Evolutionary conservation across 2,329 filamentous ascomycete genomes (phyloP), one percentile per base, ranked within the genome.

Genomic region (Pseudogymnoascus sp.): DNA sequence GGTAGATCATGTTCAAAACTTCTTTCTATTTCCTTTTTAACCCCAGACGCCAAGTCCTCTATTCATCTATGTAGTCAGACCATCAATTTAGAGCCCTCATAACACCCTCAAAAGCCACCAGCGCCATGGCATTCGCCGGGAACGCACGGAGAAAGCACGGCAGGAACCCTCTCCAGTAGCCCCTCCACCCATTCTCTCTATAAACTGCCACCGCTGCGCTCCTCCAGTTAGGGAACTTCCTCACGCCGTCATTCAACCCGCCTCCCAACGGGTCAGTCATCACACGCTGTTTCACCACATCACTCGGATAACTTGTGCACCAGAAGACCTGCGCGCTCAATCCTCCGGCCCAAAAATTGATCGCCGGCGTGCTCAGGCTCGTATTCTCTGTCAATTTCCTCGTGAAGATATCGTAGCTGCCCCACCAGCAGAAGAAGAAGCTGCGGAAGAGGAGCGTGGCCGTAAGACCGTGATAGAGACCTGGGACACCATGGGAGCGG

Each of bases 391-490:
- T 78, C 71, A 97, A 77, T 62, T 80, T 76, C 20, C 84, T 80
- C 4, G 90, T 89, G 67, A 97, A 82, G 30, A 96, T 68, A 69
- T 97, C 93, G 77, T 99, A 99, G 63, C 86, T 89, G n/a, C 87
- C 86, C 94, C 94, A 99, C 92, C 92, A 97, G 78, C 88, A 94
- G 81, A 96, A 97, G 80, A 99, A 99, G 77, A 93, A 96, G 12
- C 86, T 85, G 15, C 94, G 84, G 77, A 97, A 97, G 57, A 97
- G 75, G 57, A 97, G 78, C 0, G 94, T 97, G 1, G 94, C 90
- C 37, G 76, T 78, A 11, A 99, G 81, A 0, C 94, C 94, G 71
- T 91, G 91, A 74, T 93, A 99, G 6, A 99, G 74, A 36, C 93
- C 94, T 20, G 75, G 71, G 2, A 97, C 69, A 50, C 94, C 93